Conservation (phyloP, 495 filamentous ascomycete species). For the Zalerion maritima region DNA sequence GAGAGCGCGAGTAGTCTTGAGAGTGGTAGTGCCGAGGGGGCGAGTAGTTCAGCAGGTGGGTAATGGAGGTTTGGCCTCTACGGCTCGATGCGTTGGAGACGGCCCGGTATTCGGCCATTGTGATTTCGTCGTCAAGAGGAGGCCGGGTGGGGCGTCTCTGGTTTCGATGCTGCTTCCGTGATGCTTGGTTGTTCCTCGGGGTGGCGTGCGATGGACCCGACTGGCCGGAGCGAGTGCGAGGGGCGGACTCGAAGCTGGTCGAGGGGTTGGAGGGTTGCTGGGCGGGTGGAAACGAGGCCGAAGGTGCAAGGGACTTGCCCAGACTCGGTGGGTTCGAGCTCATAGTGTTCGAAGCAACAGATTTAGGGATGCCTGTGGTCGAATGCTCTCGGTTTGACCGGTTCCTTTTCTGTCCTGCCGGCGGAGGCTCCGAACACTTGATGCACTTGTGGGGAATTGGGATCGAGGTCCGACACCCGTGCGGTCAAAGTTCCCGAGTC, state of each 20-base stretch:
- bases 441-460: no score
- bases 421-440: no score
- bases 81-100: conserved; percentile 74
- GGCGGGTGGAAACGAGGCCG: conserved; percentile 11
- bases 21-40: conserved; percentile 60
- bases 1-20: conserved; percentile 35
- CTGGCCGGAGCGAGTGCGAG: conserved; percentile 46
- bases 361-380: conserved; percentile 2
- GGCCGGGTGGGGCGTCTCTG: conserved; percentile 30
- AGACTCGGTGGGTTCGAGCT: conserved; percentile 27
- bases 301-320: conserved; percentile 29
- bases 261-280: conserved; percentile 14
- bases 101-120: conserved; percentile 68
- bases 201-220: conserved; percentile 38
- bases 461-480: no score
- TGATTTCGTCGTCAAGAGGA: conserved; percentile 48
- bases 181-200: conserved; percentile 57
- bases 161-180: conserved; percentile 57
- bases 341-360: conserved; percentile 17
- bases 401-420: no score
- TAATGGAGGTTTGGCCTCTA: conserved; percentile 90
- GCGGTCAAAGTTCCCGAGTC: no score
- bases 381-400: not conserved
- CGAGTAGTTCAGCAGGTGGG: conserved; percentile 86
- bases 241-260: conserved; percentile 39